phyloP scores from a whole-genome alignment of 257 asterid species.

The Solanum neorickii region DNA sequence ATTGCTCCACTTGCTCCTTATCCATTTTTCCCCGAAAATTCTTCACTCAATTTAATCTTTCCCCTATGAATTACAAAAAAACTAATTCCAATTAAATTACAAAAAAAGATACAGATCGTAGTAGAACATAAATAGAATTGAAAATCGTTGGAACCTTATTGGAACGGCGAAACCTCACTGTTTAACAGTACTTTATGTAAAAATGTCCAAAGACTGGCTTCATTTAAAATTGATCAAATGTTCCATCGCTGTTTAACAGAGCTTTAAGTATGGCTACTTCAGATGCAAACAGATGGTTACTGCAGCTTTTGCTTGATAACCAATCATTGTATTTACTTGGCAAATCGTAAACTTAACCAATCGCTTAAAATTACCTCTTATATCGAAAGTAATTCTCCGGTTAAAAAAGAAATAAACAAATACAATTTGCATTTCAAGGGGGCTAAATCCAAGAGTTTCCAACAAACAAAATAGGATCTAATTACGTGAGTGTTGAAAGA shows the following conservation, averaged over 20 bases:
- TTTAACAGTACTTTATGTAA: too few species aligned
- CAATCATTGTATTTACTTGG: conserved; percentile 66
- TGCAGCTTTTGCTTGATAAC: conserved; percentile 51
- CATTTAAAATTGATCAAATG: conserved; percentile 31
- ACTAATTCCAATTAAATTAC: neutral
- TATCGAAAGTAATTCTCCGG: too few species aligned
- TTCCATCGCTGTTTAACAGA: conserved; percentile 33
- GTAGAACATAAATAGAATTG: neutral
- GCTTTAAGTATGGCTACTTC: conserved; percentile 83
- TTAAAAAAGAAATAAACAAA: too few species aligned
- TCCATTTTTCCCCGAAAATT: conserved; percentile 13
- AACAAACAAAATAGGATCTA: too few species aligned
- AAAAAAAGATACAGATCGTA: neutral
- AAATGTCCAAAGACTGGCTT: conserved; percentile 14
- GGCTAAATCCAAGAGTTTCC: too few species aligned
- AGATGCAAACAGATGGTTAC: conserved; percentile 68
- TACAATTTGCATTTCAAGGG: too few species aligned
- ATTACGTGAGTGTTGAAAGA: too few species aligned
- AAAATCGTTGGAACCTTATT: neutral
- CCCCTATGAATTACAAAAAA: neutral
- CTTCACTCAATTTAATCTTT: neutral
- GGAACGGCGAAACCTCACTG: neutral
- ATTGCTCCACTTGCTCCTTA: conserved; percentile 31
- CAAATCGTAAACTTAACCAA: conserved; percentile 43
- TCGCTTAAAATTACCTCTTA: too few species aligned